phyloP scores from a whole-genome alignment of 768 basidiomycete genomes.

The Boletus pseudopeckii region DNA sequence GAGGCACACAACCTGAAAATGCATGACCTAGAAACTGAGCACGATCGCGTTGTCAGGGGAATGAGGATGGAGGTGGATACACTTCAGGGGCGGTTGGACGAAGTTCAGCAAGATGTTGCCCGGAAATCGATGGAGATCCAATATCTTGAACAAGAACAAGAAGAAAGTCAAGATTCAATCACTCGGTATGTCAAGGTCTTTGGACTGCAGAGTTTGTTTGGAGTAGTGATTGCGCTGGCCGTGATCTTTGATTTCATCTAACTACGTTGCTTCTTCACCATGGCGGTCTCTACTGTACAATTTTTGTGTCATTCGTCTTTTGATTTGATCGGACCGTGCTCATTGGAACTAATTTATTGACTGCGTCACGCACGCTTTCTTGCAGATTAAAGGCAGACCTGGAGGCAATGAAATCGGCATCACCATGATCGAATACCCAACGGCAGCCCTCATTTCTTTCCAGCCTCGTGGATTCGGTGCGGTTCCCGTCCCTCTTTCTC shows the following conservation, averaged over 20 bases:
- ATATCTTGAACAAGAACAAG: constrained; percentile 75
- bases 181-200: constrained; percentile 72
- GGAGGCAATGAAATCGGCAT: constrained; percentile 41
- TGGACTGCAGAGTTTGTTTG: constrained; percentile 54
- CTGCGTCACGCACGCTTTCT: constrained; percentile 25
- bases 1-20: constrained; percentile 84
- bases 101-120: constrained; percentile 56
- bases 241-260: constrained; percentile 53
- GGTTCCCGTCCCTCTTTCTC: constrained; percentile 25
- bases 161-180: constrained; percentile 71
- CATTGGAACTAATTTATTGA: constrained; percentile 38
- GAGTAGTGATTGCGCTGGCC: constrained; percentile 49
- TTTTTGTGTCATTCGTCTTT: constrained; percentile 13
- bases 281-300: constrained; percentile 17
- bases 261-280: constrained; percentile 25
- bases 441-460: constrained; percentile 4
- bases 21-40: constrained; percentile 65
- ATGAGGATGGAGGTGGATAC: constrained; percentile 57
- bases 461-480: constrained; percentile 38
- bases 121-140: constrained; percentile 80
- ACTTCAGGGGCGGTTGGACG: constrained; percentile 45
- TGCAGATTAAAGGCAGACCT: constrained; percentile 69
- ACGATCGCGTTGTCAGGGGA: constrained; percentile 54
- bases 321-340: constrained; percentile 12
- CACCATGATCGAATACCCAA: constrained; percentile 23